Base-by-base conservation (phyloP, 805 yeast species). In the Ogataea philodendri region DNA sequence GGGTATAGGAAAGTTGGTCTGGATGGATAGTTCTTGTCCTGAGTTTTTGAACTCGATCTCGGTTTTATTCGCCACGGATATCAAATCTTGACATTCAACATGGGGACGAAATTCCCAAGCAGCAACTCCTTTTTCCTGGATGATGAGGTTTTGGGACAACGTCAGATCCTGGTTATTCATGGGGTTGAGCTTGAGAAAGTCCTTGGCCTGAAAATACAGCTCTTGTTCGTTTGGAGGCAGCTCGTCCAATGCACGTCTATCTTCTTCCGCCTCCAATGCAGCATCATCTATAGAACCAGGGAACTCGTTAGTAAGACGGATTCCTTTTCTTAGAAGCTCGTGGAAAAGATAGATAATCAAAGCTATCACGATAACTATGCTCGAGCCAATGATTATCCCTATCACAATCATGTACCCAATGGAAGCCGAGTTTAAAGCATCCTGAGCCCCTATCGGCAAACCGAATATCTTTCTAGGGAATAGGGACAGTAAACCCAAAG, bases 81-180 rank as follows among this genome's bases (percentile, higher is more conserved):
- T 70, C 45, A 71, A 76, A 51, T 69, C 78, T 60, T 69, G 72
- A 20, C 76, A 59, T 60, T 73, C 71, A 7, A 68, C 58, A 51
- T 72, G 73, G 15, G 81, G 78, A 34, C 67, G 70, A 54, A 93
- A 90, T 50, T 89, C 95, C 85, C 94, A 89, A 1, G 97, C 97
- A 10, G 71, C 62, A 1, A 89, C 81, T 3, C 95, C 96, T 55
- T 86, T 88, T 45, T 87, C 95, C 48, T 87, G 95, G 17, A 86
- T 84, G 14, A 70, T 56, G 56, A 81, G 61, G 42, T 69, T 69
- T 57, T 84, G 89, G 18, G 83, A 70, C 23, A 82, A 61, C 9
- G 64, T 32, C 18, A 60, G 41, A 22, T 55, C 60, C 34, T 38
- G 44, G 18, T 47, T 57, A 22, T 57, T 63, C 44, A 46, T 71